phyloP scores from a whole-genome alignment of 192 early-diverging fungal genomes.

The Gigaspora rosea region DNA sequence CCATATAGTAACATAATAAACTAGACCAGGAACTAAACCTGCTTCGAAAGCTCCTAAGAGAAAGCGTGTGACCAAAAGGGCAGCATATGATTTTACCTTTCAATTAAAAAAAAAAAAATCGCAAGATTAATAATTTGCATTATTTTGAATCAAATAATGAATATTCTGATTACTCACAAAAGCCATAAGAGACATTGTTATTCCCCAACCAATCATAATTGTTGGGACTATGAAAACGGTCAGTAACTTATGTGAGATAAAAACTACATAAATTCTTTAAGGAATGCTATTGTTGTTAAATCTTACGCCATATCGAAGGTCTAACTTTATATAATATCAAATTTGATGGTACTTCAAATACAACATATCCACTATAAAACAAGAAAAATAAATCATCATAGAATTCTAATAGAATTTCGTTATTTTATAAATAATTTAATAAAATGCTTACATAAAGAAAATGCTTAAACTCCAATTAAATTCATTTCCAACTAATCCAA shows the following conservation, averaged over 20 bases:
- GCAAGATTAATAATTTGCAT: background rate
- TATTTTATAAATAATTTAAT: conserved; percentile 1
- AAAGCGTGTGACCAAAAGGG: conserved; percentile 56
- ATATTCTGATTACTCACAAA: conserved; percentile 32
- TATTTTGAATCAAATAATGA: conserved; percentile 1
- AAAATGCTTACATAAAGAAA: conserved; percentile 65
- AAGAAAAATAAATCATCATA: background rate
- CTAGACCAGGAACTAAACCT: conserved; percentile 60
- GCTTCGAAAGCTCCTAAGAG: conserved; percentile 61
- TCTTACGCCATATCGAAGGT: conserved; percentile 52
- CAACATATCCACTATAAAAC: conserved; percentile 48
- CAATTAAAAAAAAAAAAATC: background rate
- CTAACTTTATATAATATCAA: conserved; percentile 60
- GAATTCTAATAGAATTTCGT: background rate
- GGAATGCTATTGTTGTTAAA: background rate
- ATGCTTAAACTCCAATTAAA: conserved; percentile 67
- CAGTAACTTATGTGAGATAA: background rate
- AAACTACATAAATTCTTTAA: background rate
- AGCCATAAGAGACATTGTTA: conserved; percentile 55
- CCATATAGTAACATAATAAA: conserved; percentile 60
- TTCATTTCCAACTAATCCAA: conserved; percentile 44
- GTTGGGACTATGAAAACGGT: conserved; percentile 41
- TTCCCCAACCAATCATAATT: conserved; percentile 60
- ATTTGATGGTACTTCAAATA: conserved; percentile 78
- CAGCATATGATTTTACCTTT: conserved; percentile 34